phyloP scores from a whole-genome alignment of 495 filamentous ascomycete species.

The Jackrogersella multiformis region DNA sequence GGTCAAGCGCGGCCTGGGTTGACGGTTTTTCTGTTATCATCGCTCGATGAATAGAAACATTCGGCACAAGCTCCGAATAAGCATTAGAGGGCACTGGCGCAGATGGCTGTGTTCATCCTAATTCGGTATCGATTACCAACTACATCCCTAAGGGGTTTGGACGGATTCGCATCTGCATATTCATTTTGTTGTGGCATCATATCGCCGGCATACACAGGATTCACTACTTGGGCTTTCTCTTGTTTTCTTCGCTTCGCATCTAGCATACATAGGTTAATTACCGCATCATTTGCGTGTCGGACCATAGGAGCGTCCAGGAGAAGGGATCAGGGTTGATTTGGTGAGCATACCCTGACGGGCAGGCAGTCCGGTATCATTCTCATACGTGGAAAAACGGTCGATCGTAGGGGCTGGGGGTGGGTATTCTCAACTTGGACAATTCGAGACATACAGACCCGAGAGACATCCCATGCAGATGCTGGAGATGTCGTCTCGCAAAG shows the following conservation, averaged over 20 bases:
- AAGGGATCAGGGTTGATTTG: slow-evolving; percentile 5
- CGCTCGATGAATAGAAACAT: slow-evolving; percentile 61
- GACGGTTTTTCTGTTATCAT: slow-evolving; percentile 92
- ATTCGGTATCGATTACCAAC: slow-evolving; percentile 12
- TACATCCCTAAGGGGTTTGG: not conserved
- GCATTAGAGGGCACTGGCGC: not conserved
- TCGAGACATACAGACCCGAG: slow-evolving; percentile 11
- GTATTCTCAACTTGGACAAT: slow-evolving; percentile 7
- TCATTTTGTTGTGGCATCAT: slow-evolving; percentile 29
- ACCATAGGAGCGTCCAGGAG: slow-evolving; percentile 4
- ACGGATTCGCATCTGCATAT: slow-evolving; percentile 35
- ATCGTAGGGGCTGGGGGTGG: slow-evolving; percentile 12
- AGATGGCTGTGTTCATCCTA: slow-evolving; percentile 2
- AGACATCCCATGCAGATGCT: too few species aligned
- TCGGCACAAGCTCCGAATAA: slow-evolving; percentile 4
- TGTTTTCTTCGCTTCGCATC: slow-evolving; percentile 29
- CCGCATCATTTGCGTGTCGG: slow-evolving; percentile 3
- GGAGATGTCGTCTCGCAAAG: slow-evolving; percentile 23
- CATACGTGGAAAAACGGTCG: slow-evolving; percentile 22
- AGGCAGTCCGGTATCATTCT: slow-evolving; percentile 28
- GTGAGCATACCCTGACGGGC: slow-evolving; percentile 23
- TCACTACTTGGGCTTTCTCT: slow-evolving; percentile 17
- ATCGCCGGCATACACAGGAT: slow-evolving; percentile 34
- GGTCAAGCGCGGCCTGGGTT: slow-evolving; percentile 82
- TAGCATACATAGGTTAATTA: slow-evolving; percentile 37